Conservation (phyloP, 1,284 basidiomycete genomes). For the Amylostereum areolatum region DNA sequence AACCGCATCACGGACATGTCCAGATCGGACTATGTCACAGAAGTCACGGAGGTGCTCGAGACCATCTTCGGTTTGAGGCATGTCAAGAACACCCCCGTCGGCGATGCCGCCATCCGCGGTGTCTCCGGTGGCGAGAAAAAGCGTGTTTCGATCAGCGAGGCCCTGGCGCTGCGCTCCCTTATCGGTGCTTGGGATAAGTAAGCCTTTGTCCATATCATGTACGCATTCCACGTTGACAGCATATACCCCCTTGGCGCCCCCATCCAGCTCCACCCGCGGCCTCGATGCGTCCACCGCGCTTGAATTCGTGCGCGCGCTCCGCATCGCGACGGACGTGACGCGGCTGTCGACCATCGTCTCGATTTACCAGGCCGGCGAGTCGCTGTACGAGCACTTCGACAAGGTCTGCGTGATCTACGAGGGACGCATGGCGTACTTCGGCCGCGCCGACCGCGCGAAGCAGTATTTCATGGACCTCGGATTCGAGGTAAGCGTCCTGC, state of each 20-base stretch:
- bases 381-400: slow-evolving; percentile 46
- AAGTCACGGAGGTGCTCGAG: slow-evolving; percentile 48
- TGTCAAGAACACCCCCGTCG: slow-evolving; percentile 54
- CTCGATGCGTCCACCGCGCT: slow-evolving; percentile 50
- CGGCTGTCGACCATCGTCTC: slow-evolving; percentile 49
- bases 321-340: slow-evolving; percentile 47
- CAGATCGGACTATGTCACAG: slow-evolving; percentile 41
- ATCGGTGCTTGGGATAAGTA: slow-evolving; percentile 74
- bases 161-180: slow-evolving; percentile 50
- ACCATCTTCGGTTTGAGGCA: slow-evolving; percentile 74
- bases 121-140: slow-evolving; percentile 82
- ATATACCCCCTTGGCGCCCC: neutral
- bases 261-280: slow-evolving; percentile 43
- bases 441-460: slow-evolving; percentile 44
- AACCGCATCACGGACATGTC: slow-evolving; percentile 35
- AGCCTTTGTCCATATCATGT: slow-evolving; percentile 13
- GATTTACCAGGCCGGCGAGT: slow-evolving; percentile 58
- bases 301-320: slow-evolving; percentile 49
- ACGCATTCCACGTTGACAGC: neutral
- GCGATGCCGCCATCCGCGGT: slow-evolving; percentile 70
- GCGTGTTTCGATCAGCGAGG: slow-evolving; percentile 73
- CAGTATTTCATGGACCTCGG: slow-evolving; percentile 61
- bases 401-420: slow-evolving; percentile 61
- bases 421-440: slow-evolving; percentile 61
- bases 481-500: slow-evolving; percentile 28